Evolutionary conservation across 2,329 filamentous ascomycete species (phyloP).

Genomic region (Arthrinium puccinioides): DNA sequence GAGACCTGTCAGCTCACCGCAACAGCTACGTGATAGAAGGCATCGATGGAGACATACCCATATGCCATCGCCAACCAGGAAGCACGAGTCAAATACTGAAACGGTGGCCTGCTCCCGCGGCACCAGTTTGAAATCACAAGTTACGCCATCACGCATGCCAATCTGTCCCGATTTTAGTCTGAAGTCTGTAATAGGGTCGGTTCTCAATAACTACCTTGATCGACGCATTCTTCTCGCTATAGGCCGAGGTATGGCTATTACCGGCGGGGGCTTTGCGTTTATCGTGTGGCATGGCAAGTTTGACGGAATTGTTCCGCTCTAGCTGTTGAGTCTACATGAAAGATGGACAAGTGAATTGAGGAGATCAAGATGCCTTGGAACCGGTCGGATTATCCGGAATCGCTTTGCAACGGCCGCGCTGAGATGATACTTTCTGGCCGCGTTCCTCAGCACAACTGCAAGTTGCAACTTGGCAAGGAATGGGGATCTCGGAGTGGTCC

Average conservation of each 20-base stretch:
- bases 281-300: no score
- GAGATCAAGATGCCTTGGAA: no score
- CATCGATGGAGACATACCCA: constrained; percentile 12
- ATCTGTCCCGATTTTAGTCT: constrained; percentile 4
- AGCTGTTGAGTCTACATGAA: no score
- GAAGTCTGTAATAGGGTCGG: background rate
- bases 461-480: no score
- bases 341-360: no score
- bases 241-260: background rate
- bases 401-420: no score
- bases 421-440: no score
- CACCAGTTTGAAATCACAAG: constrained; percentile 13
- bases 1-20: background rate
- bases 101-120: constrained; percentile 14
- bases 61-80: constrained; percentile 20
- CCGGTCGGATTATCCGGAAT: no score
- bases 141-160: constrained; percentile 19
- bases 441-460: no score
- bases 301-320: no score
- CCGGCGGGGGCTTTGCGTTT: background rate
- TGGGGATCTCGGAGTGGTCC: no score
- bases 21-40: background rate
- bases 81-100: constrained; percentile 21
- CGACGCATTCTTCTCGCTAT: background rate
- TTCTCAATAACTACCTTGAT: background rate